These are phyloP conservation scores for Rhodofomes roseus DNA, from an alignment of 1,284 basidiomycete genomes.

Conservation along the genomic window DNA sequence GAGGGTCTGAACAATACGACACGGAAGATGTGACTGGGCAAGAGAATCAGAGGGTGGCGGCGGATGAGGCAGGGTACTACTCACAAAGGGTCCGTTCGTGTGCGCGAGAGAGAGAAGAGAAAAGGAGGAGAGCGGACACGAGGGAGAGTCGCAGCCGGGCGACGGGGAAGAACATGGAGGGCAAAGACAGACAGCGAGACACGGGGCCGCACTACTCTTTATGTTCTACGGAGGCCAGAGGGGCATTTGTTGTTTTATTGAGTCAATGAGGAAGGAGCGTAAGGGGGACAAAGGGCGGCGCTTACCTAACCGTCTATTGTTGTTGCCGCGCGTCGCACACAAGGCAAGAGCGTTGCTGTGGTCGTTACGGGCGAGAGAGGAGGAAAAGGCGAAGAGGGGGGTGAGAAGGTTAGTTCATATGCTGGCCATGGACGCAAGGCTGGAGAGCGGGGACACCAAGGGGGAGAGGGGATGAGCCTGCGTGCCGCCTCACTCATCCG, in stretches of 20 bases:
- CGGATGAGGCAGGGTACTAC: conserved; percentile 25
- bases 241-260: conserved; percentile 8
- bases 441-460: conserved; percentile 5
- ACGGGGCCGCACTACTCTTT: conserved; percentile 10
- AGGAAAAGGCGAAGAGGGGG: neutral
- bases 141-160: conserved; percentile 63
- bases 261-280: conserved; percentile 15
- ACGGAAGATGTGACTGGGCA: conserved; percentile 77
- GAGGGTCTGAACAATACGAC: conserved; percentile 82
- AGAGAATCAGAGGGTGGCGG: conserved; percentile 9
- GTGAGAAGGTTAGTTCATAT: neutral
- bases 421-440: neutral
- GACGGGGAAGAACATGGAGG: conserved; percentile 59
- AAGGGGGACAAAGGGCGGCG: neutral
- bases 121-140: conserved; percentile 38
- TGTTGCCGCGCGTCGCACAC: conserved; percentile 9
- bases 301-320: conserved; percentile 11
- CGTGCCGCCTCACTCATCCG: neutral
- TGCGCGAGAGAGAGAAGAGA: conserved; percentile 39
- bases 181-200: conserved; percentile 19
- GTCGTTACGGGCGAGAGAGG: conserved; percentile 1
- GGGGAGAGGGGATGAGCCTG: neutral
- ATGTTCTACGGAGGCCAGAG: conserved; percentile 2
- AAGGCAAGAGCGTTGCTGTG: neutral
- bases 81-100: conserved; percentile 55